Evolutionary conservation across 495 filamentous ascomycete species (phyloP), one percentile per base, ranked within the genome.

Genomic region (Daldinia loculata): DNA sequence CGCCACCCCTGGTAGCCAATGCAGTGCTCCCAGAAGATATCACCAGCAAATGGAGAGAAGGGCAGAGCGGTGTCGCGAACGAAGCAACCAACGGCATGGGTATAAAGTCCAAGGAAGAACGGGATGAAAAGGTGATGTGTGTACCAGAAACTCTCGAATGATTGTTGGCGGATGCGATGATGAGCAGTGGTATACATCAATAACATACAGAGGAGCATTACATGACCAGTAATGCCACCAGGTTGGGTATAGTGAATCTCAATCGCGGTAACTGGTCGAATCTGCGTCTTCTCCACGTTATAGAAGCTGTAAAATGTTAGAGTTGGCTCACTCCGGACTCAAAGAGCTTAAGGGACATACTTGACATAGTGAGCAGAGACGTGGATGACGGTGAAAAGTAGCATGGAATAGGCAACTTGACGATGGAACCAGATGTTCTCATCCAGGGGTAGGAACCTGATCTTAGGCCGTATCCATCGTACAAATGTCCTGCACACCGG

Each of bases 111-210:
- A 43, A 99, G 85, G 76, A 98, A 82, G 81, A 99, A 99, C 14
- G 96, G 94, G 68, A 99, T 91, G 77, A 98, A 98, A 9, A 99
- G 87, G 71, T 99, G 96, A 79, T 99, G 95, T 11, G 93, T 97
- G 80, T 99, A 99, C 95, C 95, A 98, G 77, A 99, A 99, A 1
- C 95, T 95, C 80, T 99, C 95, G 79, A 92, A 99, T 2, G 92
- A 96, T 76, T 99, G 95, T 77, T 98, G 93, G 56, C 95, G 91
- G 72, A 99, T 98, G 70, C 91, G 91, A 72, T 89, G 86, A 75
- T 99, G 95, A 4, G 95, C 91, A 7, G 96, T 97, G 19, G 95
- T 99, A 79, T 95, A 99, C 88, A 99, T 99, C 61, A 99, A 80
- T 59, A 99, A 83, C 95, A 99, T 98, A 86, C 95, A 99, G 8